Percentiles rank a stretch among this genome's conserved stretches.
Conservation (phyloP, 2,329 filamentous ascomycete genomes). For the Talaromyces rugulosus region DNA sequence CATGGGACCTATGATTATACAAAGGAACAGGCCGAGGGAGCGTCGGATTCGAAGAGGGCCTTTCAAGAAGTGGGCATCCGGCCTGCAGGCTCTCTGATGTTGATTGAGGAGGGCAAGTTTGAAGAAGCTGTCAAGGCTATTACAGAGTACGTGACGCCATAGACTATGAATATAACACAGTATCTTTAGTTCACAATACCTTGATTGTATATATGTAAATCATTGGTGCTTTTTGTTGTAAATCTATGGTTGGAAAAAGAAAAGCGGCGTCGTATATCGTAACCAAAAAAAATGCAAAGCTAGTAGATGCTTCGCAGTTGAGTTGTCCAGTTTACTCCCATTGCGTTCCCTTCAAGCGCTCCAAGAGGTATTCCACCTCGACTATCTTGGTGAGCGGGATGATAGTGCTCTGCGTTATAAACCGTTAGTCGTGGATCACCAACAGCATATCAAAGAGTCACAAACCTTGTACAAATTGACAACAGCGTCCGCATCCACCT, state of each 20-base stretch:
- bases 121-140: constrained; percentile 71
- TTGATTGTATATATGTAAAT: not conserved
- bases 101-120: constrained; percentile 79
- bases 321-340: constrained; percentile 35
- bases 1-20: constrained; percentile 71
- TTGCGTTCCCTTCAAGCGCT: constrained; percentile 62
- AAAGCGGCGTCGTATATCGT: not conserved
- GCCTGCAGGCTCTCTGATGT: constrained; percentile 75
- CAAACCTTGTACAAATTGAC: constrained; percentile 73
- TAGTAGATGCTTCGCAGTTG: not conserved
- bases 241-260: not conserved
- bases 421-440: not conserved
- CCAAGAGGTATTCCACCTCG: constrained; percentile 97
- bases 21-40: constrained; percentile 70
- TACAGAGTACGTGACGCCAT: constrained; percentile 64
- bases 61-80: constrained; percentile 92
- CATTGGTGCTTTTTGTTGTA: not conserved
- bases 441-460: not conserved
- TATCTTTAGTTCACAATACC: not conserved
- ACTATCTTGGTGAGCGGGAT: constrained; percentile 98
- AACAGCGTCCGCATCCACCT: constrained; percentile 90
- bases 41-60: constrained; percentile 85
- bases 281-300: not conserved
- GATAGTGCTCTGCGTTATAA: constrained; percentile 58
- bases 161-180: not conserved